phyloP scores from a whole-genome alignment of 441 rosid genomes.

The Iberis amara region DNA sequence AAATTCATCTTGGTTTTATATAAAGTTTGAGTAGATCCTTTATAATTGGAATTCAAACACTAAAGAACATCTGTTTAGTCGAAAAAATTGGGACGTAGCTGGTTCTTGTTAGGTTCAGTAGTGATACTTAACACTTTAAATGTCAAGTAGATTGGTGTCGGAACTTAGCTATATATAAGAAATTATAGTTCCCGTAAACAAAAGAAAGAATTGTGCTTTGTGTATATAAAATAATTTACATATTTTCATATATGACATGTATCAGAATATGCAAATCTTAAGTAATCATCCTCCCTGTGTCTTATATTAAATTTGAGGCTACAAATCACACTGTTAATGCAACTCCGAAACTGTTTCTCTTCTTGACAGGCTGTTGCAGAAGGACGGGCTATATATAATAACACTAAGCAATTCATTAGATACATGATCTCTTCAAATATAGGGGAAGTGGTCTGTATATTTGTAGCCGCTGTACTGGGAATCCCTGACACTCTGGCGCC shows the following conservation, averaged over 20 bases:
- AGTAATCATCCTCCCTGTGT: slow-evolving; percentile 1
- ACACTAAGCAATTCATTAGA: slow-evolving; percentile 97
- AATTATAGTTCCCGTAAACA: background rate
- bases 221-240: background rate
- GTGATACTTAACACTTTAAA: background rate
- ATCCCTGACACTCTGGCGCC: slow-evolving; percentile 98
- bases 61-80: background rate
- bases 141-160: background rate
- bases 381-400: slow-evolving; percentile 98
- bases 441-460: slow-evolving; percentile 98
- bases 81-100: background rate
- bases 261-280: slow-evolving; percentile 10
- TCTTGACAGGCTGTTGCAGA: slow-evolving; percentile 90
- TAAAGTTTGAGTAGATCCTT: slow-evolving; percentile 1
- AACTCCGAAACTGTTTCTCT: slow-evolving; percentile 8
- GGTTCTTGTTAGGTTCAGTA: slow-evolving; percentile 7
- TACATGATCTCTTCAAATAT: slow-evolving; percentile 99
- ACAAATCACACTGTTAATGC: slow-evolving; percentile 20
- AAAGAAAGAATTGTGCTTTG: background rate
- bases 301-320: background rate
- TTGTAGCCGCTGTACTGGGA: slow-evolving; percentile 98
- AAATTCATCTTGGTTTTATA: background rate
- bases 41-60: background rate
- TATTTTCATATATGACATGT: slow-evolving; percentile 3
- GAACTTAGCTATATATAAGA: background rate